Conservation (phyloP, 371 early-diverging fungal genomes). For the Conidiobolus incongruus region DNA sequence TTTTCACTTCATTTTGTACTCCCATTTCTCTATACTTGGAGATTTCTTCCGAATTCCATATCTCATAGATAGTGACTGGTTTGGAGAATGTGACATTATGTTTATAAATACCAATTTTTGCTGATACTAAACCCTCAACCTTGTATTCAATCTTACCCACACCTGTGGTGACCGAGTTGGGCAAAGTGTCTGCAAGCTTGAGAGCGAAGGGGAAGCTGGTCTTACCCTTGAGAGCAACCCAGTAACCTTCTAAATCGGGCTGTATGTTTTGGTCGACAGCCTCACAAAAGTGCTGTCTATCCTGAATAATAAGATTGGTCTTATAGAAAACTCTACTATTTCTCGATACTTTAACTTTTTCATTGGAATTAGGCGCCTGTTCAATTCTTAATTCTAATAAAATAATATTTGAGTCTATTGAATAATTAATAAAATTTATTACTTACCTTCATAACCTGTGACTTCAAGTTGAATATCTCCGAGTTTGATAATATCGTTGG, state of each 20-base stretch:
- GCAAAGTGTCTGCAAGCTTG: constrained; percentile 10
- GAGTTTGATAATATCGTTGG: background rate
- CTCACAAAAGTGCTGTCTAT: too few species aligned
- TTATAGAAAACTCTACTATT: too few species aligned
- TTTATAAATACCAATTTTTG: constrained; percentile 8
- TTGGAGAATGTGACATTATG: constrained; percentile 10
- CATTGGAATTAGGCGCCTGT: too few species aligned
- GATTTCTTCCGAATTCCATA: constrained; percentile 13
- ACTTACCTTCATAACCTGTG: constrained; percentile 4
- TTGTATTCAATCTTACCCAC: background rate
- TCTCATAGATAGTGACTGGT: constrained; percentile 11
- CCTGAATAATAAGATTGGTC: too few species aligned
- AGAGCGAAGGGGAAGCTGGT: constrained; percentile 12
- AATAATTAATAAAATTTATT: background rate
- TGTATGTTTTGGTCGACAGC: too few species aligned
- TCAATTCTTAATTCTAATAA: too few species aligned
- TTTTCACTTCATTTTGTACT: constrained; percentile 11
- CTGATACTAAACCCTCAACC: background rate
- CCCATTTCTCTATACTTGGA: constrained; percentile 8
- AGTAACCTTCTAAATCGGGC: constrained; percentile 12
- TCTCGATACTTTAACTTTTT: too few species aligned
- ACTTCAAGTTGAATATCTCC: background rate
- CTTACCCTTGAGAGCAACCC: constrained; percentile 11
- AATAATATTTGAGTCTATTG: too few species aligned
- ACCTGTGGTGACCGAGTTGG: background rate